Percentiles rank a stretch among this genome's conserved stretches.
Conservation (phyloP, 257 asterid genomes). For the Petunia secreta region DNA sequence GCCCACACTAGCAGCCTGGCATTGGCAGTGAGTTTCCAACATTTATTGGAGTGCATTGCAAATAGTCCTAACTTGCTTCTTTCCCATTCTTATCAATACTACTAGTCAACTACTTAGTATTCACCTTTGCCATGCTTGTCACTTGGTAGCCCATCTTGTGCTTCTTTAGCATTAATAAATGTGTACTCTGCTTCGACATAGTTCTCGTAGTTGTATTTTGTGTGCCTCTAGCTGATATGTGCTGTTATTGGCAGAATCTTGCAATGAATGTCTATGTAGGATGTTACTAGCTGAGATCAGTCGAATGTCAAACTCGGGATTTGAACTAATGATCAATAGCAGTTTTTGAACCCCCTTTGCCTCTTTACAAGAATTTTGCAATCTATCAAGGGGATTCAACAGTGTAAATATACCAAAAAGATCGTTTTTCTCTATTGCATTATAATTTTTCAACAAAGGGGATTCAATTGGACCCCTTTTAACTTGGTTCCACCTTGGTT, state of each 20-base stretch:
- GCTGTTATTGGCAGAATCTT: background rate
- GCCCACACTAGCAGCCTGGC: conserved; percentile 24
- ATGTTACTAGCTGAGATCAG: conserved; percentile 30
- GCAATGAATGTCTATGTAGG: conserved; percentile 25
- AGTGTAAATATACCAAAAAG: background rate
- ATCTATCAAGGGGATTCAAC: background rate
- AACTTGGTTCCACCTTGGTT: background rate
- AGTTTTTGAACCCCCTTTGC: too few species aligned
- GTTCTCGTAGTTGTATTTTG: background rate
- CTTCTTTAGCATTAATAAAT: background rate
- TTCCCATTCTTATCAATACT: background rate
- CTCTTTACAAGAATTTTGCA: background rate
- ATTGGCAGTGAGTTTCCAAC: background rate
- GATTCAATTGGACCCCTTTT: too few species aligned
- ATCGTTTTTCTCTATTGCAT: background rate
- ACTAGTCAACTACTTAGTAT: background rate
- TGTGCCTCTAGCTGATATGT: background rate
- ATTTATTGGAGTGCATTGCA: conserved; percentile 14
- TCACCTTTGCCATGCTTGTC: background rate
- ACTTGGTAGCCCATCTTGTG: background rate
- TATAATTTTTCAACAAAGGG: too few species aligned
- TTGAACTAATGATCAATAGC: too few species aligned
- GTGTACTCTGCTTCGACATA: background rate
- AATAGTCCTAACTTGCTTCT: background rate
- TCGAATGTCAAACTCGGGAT: background rate